Evolutionary conservation across 352 stramenopile species (phyloP).

Genomic region (Bremia lactucae): DNA sequence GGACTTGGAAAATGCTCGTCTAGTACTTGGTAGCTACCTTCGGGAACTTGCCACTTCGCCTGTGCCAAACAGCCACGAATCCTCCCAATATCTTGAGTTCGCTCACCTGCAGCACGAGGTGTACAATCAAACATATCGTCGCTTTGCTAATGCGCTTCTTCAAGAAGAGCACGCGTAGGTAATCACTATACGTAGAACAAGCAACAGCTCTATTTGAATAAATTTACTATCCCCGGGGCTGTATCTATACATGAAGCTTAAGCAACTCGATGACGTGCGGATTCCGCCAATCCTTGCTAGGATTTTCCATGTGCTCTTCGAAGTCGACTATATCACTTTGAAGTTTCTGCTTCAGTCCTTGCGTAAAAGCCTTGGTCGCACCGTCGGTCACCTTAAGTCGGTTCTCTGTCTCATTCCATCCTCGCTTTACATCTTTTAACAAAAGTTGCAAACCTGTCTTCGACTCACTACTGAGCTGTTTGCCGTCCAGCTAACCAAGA

Average conservation of each 20-base stretch:
- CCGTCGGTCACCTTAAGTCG: conserved; percentile 39
- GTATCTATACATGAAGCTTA: conserved; percentile 74
- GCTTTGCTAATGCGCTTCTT: conserved; percentile 14
- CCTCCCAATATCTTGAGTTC: conserved; percentile 1
- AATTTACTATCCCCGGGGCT: too few relatives aligned
- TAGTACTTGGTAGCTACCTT: conserved; percentile 49
- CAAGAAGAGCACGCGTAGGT: conserved; percentile 4
- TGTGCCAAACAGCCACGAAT: conserved; percentile 2
- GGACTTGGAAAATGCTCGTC: conserved; percentile 51
- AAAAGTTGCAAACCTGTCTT: conserved; percentile 54
- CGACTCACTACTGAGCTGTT: conserved; percentile 40
- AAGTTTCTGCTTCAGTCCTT: conserved; percentile 37
- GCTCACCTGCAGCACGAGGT: conserved; percentile 20
- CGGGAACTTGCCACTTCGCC: conserved; percentile 15
- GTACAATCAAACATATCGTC: conserved; percentile 14
- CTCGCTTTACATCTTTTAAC: conserved; percentile 73
- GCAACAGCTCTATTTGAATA: conserved; percentile 7
- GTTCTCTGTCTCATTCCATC: conserved; percentile 60
- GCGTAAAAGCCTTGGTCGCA: conserved; percentile 29
- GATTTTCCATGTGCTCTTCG: conserved; percentile 69
- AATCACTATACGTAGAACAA: conserved; percentile 8
- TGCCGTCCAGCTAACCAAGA: conserved; percentile 31
- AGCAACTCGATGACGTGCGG: conserved; percentile 50
- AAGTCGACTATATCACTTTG: conserved; percentile 51
- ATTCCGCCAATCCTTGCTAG: conserved; percentile 70